phyloP scores from a whole-genome alignment of 176 grass and related monocot genomes.

The Thinopyrum elongatum region DNA sequence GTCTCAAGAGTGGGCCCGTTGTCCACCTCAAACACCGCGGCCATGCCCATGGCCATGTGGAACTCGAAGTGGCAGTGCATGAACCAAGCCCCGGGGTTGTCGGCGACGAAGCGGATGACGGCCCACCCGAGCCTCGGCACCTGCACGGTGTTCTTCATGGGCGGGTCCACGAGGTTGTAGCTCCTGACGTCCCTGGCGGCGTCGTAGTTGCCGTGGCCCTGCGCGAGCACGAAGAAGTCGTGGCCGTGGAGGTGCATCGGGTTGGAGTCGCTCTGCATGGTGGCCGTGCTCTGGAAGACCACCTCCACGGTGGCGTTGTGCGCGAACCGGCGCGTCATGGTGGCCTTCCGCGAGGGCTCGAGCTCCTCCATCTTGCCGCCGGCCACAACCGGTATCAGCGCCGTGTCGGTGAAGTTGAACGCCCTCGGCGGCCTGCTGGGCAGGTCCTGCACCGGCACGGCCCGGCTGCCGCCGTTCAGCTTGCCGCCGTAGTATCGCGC shows the following conservation, averaged over 20 bases:
- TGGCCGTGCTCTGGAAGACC: background rate
- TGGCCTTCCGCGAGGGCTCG: background rate
- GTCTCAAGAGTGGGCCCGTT: background rate
- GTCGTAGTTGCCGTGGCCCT: background rate
- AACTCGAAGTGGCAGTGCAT: background rate
- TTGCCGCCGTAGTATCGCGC: background rate
- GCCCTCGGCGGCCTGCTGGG: background rate
- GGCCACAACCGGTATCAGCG: background rate
- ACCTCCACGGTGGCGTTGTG: background rate
- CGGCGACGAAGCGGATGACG: background rate
- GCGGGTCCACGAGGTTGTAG: background rate
- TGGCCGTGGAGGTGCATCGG: background rate
- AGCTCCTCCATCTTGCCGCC: background rate
- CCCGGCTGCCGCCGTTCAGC: background rate
- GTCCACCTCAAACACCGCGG: background rate
- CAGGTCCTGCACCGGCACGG: background rate
- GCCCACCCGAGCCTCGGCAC: background rate
- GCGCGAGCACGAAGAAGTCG: background rate
- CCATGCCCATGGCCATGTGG: constrained; percentile 1
- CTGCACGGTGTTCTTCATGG: background rate
- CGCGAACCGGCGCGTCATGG: background rate
- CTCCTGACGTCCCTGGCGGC: background rate
- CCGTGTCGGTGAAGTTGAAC: background rate
- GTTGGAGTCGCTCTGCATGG: background rate
- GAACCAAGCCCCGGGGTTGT: background rate